Evolutionary conservation across 2,329 filamentous ascomycete species (phyloP), one percentile per base, ranked within the genome.

Genomic region (Thermoascus crustaceus): DNA sequence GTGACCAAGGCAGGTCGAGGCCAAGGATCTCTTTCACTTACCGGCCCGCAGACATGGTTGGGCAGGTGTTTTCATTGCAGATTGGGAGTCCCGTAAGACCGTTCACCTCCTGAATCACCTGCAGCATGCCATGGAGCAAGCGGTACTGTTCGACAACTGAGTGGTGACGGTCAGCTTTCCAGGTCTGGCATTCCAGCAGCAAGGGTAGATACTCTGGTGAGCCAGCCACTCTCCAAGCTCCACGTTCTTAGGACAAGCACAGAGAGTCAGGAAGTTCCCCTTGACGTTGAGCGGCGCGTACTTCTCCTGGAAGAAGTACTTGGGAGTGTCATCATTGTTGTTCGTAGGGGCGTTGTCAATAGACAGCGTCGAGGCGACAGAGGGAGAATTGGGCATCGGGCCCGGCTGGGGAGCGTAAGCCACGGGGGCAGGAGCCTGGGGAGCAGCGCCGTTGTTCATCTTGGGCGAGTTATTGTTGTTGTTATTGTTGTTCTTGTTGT

Each of bases 191-290:
- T 19, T 17, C 9, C n/a, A 38, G 11, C 27, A 23, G 34, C 13
- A 13, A 22, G n/a, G 6, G 29, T 32, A 52, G 66, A 56, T 72
- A 94, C 89, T 80, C 72, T 95, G 89, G 61, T 95, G 86, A 44
- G 88, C 88, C 49, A 95, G 75, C 89, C 89, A 96, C 64, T 96
- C 89, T 47, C 86, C 89, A 57, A 86, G 79, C 54, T 95, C 89
- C 30, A 95, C 85, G 38, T 91, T 88, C 68, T 89, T 88, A 14
- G 89, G 89, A 55, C 88, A 82, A 32, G 87, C 86, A 52, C 88
- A 93, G 40, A 96, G 67, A 7, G 89, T 95, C 81, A 94, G 86
- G 58, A 96, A 95, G 67, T 95, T 96, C 40, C 89, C 89, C 68
- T 89, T 94, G 54, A 95, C 88, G 46, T 94, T 94, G 54, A 94